Conservation (phyloP, 2,329 filamentous ascomycete species). For the Paecilomyces dactylethromorphus region DNA sequence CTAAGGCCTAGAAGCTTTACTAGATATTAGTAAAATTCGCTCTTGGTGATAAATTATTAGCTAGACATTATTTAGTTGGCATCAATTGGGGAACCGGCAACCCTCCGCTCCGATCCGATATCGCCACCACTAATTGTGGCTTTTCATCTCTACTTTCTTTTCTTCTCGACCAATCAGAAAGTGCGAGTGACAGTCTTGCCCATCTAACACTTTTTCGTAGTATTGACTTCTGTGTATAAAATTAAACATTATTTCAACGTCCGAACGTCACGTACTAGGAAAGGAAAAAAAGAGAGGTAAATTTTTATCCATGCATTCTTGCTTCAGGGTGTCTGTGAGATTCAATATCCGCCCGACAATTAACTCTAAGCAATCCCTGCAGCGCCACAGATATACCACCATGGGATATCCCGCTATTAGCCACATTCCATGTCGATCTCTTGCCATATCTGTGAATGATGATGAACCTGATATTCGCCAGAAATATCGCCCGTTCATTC, state of each 20-base stretch:
- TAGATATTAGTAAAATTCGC: no score
- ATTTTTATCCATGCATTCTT: neutral
- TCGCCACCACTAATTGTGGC: neutral
- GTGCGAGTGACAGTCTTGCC: neutral
- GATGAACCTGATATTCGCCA: constrained; percentile 43
- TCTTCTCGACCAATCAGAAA: neutral
- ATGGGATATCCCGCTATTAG: neutral
- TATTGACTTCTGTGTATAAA: neutral
- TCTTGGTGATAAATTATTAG: no score
- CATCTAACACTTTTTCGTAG: neutral
- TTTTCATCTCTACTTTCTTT: neutral
- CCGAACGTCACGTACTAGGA: neutral
- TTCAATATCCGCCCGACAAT: neutral
- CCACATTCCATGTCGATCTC: constrained; percentile 14
- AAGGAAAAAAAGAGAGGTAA: neutral
- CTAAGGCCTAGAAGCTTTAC: no score
- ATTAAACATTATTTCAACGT: neutral
- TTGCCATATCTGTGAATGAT: constrained; percentile 41
- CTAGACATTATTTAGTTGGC: no score
- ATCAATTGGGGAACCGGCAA: no score
- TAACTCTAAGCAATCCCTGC: neutral
- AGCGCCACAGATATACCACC: neutral
- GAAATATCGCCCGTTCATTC: constrained; percentile 53
- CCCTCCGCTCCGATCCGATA: no score
- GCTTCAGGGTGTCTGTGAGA: neutral